Evolutionary conservation across 1,284 basidiomycete species (phyloP).

Genomic region (Taiwanofungus camphoratus): DNA sequence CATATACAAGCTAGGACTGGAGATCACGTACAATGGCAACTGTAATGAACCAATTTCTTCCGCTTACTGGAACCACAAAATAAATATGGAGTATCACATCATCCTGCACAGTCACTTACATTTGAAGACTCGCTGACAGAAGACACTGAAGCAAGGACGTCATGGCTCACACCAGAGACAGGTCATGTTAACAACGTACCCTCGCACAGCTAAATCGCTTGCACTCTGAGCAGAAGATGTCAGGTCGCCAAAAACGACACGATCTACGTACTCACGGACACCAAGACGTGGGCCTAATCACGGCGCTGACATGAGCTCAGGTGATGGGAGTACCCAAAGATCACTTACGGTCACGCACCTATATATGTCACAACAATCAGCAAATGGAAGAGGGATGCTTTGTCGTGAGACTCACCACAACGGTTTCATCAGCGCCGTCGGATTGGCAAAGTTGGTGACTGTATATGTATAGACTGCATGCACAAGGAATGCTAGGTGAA

Average conservation of each 20-base stretch:
- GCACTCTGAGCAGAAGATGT: neutral
- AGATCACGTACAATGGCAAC: neutral
- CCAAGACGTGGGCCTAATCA: slow-evolving; percentile 4
- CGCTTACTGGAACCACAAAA: neutral
- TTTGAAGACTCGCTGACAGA: slow-evolving; percentile 1
- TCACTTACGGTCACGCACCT: slow-evolving; percentile 6
- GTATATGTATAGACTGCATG: slow-evolving; percentile 14
- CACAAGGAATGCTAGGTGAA: slow-evolving; percentile 11
- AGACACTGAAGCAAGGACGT: neutral
- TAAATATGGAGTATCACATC: neutral
- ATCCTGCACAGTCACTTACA: neutral
- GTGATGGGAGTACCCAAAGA: neutral
- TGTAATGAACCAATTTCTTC: neutral
- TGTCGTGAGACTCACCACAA: slow-evolving; percentile 3
- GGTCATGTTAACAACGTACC: neutral
- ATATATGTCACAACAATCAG: neutral
- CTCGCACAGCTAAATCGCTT: slow-evolving; percentile 3
- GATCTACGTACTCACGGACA: neutral
- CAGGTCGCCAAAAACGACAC: neutral
- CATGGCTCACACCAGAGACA: neutral
- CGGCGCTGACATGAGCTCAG: neutral
- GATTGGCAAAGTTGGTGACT: slow-evolving; percentile 14
- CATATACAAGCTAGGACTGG: neutral
- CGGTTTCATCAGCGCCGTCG: slow-evolving; percentile 3
- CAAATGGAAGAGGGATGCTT: neutral